Evolutionary conservation across 2,329 filamentous ascomycete species (phyloP), one percentile per base, ranked within the genome.

Genomic region (Colletotrichum sidae): DNA sequence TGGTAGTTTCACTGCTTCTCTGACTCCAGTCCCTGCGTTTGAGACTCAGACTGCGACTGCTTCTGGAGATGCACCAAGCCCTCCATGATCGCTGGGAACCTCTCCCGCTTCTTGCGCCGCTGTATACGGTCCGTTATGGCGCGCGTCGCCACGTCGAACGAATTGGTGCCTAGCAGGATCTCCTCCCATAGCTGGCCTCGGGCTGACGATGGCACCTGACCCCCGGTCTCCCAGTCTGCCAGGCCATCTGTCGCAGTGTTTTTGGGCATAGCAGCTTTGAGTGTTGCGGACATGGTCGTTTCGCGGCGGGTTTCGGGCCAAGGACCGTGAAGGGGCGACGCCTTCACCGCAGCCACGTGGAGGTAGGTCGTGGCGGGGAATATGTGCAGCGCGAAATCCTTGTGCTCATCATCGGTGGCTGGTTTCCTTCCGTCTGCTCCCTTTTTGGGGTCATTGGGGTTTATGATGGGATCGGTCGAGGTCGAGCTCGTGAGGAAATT

Each of bases 371-470:
- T 72, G 37, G 73, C 73, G 2, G 77, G 76, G 55, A 77, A 79
- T 47, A 84, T 78, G 55, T 79, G 74, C 15, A 86, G 70, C 11
- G 72, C 74, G 67, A 85, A 85, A 17, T 79, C 74, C 53, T 73
- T 77, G 42, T 75, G 69, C 12, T 67, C 50, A 39, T 64, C 47
- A 55, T 51, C 37, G 33, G 37, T 42, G 10, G 55, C 46, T 17
- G 49, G 60, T 34, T 37, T 34, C 34, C 46, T 17, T 12, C 25
- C 44, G 15, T 12, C 38, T 7, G n/a, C 6, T 42, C 9, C 17
- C 8, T 35, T 42, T 6, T 58, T 34, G 4, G 52, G 13, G 3
- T 10, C 17, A 6, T 33, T 37, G 9, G 41, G 6, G 10, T 49
- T 56, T 2, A 63, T 46, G 34, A 69, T 56, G 8, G 67, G 65